phyloP scores from a whole-genome alignment of 176 grass and related monocot genomes.

The Paspalum notatum region DNA sequence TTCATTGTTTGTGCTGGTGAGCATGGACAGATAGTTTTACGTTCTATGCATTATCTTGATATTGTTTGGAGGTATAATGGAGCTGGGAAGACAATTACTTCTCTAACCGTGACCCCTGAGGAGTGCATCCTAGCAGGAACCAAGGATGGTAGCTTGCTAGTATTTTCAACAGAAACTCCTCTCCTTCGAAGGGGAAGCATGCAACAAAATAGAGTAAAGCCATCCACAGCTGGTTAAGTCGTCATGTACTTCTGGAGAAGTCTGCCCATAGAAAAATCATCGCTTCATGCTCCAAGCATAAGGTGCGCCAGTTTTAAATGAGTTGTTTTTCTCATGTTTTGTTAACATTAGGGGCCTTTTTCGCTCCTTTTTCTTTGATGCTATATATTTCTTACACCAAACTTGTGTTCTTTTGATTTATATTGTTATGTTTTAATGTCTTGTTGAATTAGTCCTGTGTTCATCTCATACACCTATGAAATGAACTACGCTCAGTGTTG shows the following conservation, averaged over 20 bases:
- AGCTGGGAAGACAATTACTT: conserved; percentile 83
- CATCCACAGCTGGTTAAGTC: conserved; percentile 32
- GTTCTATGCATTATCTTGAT: conserved; percentile 92
- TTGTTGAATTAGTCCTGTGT: not conserved
- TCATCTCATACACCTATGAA: conserved; percentile 1
- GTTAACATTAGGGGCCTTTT: not conserved
- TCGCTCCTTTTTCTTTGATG: conserved; percentile 10
- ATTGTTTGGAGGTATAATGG: conserved; percentile 78
- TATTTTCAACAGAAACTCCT: conserved; percentile 87
- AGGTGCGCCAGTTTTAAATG: conserved; percentile 29
- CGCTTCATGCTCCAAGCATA: conserved; percentile 16
- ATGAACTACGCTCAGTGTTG: conserved; percentile 5
- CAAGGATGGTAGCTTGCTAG: conserved; percentile 77
- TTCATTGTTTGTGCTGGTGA: conserved; percentile 85
- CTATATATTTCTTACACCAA: not conserved
- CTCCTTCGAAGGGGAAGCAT: conserved; percentile 61
- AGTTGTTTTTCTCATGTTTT: conserved; percentile 8
- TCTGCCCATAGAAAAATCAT: not conserved
- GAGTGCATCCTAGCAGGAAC: conserved; percentile 95
- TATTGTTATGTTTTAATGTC: not conserved
- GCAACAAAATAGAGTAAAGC: conserved; percentile 54
- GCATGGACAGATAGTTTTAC: conserved; percentile 81
- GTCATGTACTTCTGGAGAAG: not conserved
- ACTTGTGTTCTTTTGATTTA: not conserved
- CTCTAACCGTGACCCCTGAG: conserved; percentile 80